These are phyloP conservation scores for Eucalyptus polyanthemos DNA, from an alignment of 345 rosid genomes.

Conservation along the genomic window DNA sequence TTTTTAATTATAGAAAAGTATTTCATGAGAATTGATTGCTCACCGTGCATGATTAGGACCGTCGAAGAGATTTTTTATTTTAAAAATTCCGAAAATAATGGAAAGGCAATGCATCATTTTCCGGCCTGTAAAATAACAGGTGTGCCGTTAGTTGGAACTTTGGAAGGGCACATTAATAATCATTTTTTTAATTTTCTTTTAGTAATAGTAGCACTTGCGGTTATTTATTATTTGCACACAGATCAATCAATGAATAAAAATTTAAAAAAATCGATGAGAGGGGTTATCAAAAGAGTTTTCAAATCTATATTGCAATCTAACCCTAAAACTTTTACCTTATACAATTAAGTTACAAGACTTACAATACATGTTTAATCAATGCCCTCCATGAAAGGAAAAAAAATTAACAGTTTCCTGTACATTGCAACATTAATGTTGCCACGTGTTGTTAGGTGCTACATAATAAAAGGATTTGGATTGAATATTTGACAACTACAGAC, in stretches of 20 bases:
- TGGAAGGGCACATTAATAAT: neutral
- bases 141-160: neutral
- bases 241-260: neutral
- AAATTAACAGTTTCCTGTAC: neutral
- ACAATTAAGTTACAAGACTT: neutral
- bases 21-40: neutral
- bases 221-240: neutral
- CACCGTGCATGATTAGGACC: neutral
- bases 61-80: neutral
- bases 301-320: neutral
- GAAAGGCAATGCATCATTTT: neutral
- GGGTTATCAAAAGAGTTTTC: neutral
- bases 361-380: neutral
- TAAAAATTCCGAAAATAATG: neutral
- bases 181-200: neutral
- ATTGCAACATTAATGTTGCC: neutral
- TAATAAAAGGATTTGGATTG: neutral
- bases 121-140: neutral
- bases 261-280: neutral
- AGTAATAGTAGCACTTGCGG: neutral
- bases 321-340: neutral
- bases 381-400: neutral
- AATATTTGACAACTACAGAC: neutral
- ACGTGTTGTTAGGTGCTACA: neutral
- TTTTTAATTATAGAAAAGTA: neutral